Evolutionary conservation across 257 asterid genomes (phyloP), one percentile per base, ranked within the genome.

Genomic region (Ophiorrhiza pumila): DNA sequence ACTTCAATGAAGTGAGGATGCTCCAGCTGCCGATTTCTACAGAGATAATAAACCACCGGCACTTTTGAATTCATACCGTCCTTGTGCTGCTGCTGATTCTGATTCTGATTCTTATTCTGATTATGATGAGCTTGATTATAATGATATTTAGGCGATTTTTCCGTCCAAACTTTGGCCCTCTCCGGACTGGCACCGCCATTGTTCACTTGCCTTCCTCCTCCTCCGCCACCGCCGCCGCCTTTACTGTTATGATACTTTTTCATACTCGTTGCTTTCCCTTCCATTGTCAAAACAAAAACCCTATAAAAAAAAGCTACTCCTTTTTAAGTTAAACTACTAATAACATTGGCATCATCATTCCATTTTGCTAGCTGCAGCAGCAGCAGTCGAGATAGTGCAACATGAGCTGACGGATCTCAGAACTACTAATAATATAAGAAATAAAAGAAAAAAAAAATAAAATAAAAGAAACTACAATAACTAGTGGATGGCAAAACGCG

Each of bases 1-100:
- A 95, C 96, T 83, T 95, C 96, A 87, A 95, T 95, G 85, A 95
- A 95, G 79, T 95, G 99, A 49, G 99, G 99, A 80, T 95, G 99
- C 81, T 95, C 97, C 34, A 95, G 91, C 65, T 88, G 98, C 45
- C 92, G 84, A 83, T 92, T 92, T 73, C 96, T 76, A 71, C 91
- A 89, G 1, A 95, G 87, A 71, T 95, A 95, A 82, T 95, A 95
- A 76, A 95, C 85, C 18, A 95, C 96, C 1, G 93, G 87, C 20
- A 86, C 96, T 78, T 65, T 70, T 9, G 74, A 55, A 37, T 80
- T 86, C n/a, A 82, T 72, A 72, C 76, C 77, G 17, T 50, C 70
- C 17, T 34, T 68, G 64, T 69, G 65, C 39, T 78, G 83, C 60
- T 53, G 83, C 64, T 77, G 86, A 41, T 77, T 87, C 43, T 73